Evolutionary conservation across 202 grass and related monocot species (phyloP).

Genomic region (Saccharum hybrid): DNA sequence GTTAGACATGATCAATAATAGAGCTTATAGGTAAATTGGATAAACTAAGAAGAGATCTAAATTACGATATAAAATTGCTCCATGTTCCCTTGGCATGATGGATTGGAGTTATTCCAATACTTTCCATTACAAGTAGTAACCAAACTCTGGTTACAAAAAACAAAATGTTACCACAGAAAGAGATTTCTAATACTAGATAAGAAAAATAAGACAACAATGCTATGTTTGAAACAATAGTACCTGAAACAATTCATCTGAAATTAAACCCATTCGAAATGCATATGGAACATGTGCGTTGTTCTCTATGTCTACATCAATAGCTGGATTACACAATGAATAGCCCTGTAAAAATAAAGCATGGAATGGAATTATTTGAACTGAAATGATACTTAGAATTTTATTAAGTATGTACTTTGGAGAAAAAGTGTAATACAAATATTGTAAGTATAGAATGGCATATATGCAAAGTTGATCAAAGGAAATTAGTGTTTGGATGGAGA

Average conservation of each 20-base stretch:
- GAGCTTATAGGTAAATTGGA: neutral
- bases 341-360: slow-evolving; percentile 41
- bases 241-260: slow-evolving; percentile 66
- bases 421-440: neutral
- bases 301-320: slow-evolving; percentile 50
- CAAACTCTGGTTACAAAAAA: slow-evolving; percentile 47
- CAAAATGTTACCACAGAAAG: neutral
- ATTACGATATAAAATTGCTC: slow-evolving; percentile 51
- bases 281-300: slow-evolving; percentile 65
- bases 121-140: slow-evolving; percentile 53
- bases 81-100: slow-evolving; percentile 52
- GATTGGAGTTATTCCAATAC: slow-evolving; percentile 57
- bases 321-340: slow-evolving; percentile 69
- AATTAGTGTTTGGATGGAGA: neutral
- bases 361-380: neutral
- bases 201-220: neutral
- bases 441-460: neutral
- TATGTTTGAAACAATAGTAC: slow-evolving; percentile 32
- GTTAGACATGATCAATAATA: neutral
- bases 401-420: neutral
- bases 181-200: neutral
- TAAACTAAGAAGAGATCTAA: neutral
- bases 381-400: neutral
- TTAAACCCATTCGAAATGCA: slow-evolving; percentile 61
- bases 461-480: neutral